Evolutionary conservation across 2,329 filamentous ascomycete genomes (phyloP), one percentile per base, ranked within the genome.

Genomic region (Arthroderma sp.): DNA sequence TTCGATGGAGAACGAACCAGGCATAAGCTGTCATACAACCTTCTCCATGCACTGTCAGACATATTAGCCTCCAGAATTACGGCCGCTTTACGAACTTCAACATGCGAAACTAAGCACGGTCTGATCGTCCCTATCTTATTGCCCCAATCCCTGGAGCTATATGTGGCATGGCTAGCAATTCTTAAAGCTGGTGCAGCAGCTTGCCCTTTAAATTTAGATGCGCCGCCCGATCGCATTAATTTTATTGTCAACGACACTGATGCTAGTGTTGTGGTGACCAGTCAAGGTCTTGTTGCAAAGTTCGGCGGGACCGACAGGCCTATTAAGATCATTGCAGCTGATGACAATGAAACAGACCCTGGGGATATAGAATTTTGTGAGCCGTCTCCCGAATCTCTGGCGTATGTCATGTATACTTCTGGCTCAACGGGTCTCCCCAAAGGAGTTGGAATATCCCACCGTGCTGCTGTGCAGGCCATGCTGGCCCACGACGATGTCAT

Each of bases 321-420:
- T 40, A 32, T 45, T 42, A 4, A 28, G 49, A 39, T 69, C 30
- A 53, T 77, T n/a, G 44, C 63, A 36, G 60, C 69, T 33, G 68
- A 74, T 51, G 56, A 55, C 40, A 36, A 39, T 51, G 15, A 15
- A 40, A 34, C 37, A 30, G 10, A 45, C 49, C 7, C 15, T 10
- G 28, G 30, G 36, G 10, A 29, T 4, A 27, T 22, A 15, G 27
- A 38, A n/a, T 15, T 22, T 22, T 22, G 15, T 22, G 15, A 22
- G 15, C 15, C 15, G 15, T 22, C 15, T 22, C 15, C 54, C 10
- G 56, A 62, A 36, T 47, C 52, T 33, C 43, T 88, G 27, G 86
- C 88, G 27, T 95, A 95, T 66, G 77, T 94, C 48, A 87, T 94
- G 78, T 95, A 94, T 60, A 94, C 88, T 1, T 93, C 86, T 38